These are phyloP conservation scores for Straminergon stramineum DNA, from an alignment of 225 moss, liverwort and hornwort genomes.

Conservation along the genomic window DNA sequence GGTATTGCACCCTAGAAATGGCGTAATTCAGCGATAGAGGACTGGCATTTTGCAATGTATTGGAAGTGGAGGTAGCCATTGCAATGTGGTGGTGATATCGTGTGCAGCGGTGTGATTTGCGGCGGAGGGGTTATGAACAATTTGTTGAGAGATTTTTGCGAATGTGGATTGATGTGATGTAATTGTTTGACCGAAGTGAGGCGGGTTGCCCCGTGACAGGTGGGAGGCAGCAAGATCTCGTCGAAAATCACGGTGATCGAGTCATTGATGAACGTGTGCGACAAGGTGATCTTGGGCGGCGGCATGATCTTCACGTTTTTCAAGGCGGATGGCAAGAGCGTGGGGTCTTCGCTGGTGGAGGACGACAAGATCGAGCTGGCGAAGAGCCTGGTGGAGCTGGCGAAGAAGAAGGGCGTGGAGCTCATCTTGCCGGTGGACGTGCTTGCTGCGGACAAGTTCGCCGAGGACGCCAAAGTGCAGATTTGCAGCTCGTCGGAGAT, in stretches of 20 bases:
- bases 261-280: conserved; percentile 72
- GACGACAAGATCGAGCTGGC: conserved; percentile 90
- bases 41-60: not conserved
- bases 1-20: too few species aligned
- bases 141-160: not conserved
- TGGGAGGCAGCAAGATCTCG: conserved; percentile 95
- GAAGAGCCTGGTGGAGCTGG: conserved; percentile 37
- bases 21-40: not conserved
- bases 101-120: not conserved
- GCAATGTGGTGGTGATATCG: not conserved
- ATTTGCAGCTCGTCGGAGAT: conserved; percentile 32
- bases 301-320: conserved; percentile 97
- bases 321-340: conserved; percentile 67
- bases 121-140: not conserved
- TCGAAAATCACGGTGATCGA: conserved; percentile 96
- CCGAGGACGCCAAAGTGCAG: conserved; percentile 51
- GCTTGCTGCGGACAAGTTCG: conserved; percentile 65
- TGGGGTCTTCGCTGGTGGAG: conserved; percentile 83
- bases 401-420: conserved; percentile 88
- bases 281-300: conserved; percentile 87
- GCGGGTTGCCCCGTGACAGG: conserved; percentile 23
- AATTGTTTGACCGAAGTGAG: not conserved
- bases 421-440: conserved; percentile 83
- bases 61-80: not conserved
- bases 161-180: not conserved